These are phyloP conservation scores for Suhomyces sp. DNA, from an alignment of 805 yeast genomes.

Conservation along the genomic window DNA sequence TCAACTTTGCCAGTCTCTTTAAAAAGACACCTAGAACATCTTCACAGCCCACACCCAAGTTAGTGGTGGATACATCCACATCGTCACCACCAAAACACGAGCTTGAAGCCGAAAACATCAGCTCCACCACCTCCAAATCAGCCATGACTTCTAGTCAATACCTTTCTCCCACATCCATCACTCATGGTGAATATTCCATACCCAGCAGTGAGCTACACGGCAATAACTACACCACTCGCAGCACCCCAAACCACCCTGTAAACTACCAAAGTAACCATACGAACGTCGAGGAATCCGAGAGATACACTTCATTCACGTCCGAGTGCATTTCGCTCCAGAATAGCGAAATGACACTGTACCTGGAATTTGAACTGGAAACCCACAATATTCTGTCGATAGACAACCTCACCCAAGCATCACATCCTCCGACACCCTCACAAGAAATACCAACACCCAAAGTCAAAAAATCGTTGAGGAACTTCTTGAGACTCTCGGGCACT, in stretches of 20 bases:
- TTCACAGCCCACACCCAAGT: neutral
- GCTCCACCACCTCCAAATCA: neutral
- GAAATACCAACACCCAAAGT: neutral
- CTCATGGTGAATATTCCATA: slow-evolving; percentile 7
- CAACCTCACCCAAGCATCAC: slow-evolving; percentile 1
- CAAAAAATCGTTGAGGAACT: slow-evolving; percentile 5
- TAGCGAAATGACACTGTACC: slow-evolving; percentile 33
- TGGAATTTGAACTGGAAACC: slow-evolving; percentile 2
- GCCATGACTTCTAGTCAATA: neutral
- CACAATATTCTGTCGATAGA: neutral
- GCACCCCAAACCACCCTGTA: neutral
- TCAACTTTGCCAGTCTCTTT: slow-evolving; percentile 11
- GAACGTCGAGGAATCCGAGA: slow-evolving; percentile 9
- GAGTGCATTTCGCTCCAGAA: slow-evolving; percentile 38
- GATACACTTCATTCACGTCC: slow-evolving; percentile 30
- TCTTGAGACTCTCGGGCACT: slow-evolving; percentile 3
- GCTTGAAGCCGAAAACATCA: neutral
- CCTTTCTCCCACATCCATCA: slow-evolving; percentile 6
- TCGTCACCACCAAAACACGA: neutral
- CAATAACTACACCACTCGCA: neutral
- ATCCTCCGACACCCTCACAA: neutral
- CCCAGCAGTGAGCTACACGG: neutral
- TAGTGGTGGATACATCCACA: neutral
- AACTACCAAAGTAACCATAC: neutral
- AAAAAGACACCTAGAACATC: slow-evolving; percentile 6